Evolutionary conservation across 495 filamentous ascomycete species (phyloP).

Genomic region (Melanomma pulvis-pyrius): DNA sequence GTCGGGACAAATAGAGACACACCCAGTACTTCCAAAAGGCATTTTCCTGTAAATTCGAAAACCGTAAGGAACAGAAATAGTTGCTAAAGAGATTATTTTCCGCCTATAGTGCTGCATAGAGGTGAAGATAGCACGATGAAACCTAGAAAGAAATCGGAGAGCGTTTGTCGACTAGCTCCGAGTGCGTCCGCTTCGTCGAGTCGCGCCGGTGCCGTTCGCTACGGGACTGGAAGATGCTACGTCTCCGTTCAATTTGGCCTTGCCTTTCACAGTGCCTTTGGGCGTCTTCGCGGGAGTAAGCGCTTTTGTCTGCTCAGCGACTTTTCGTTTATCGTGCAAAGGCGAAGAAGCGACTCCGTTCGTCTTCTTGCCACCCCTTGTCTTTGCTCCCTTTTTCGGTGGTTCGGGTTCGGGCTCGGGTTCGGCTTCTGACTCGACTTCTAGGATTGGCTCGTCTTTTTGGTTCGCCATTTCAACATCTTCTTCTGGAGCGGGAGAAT

Average conservation of each 20-base stretch:
- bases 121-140: neutral
- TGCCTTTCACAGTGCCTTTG: slow-evolving; percentile 2
- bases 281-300: neutral
- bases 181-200: slow-evolving; percentile 10
- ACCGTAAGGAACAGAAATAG: too few relatives aligned
- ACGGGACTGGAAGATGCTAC: slow-evolving; percentile 8
- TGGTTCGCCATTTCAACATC: slow-evolving; percentile 20
- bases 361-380: neutral
- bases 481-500: neutral
- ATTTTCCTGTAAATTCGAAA: too few relatives aligned
- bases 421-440: slow-evolving; percentile 20
- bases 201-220: neutral
- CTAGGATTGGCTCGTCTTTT: slow-evolving; percentile 22
- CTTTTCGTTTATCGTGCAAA: neutral
- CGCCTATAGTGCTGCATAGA: neutral
- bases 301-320: neutral
- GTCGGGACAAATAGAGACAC: neutral
- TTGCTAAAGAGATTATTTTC: too few relatives aligned
- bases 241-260: slow-evolving; percentile 10
- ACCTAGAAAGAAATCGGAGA: neutral
- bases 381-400: neutral
- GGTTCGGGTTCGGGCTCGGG: slow-evolving; percentile 18
- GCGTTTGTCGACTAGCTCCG: neutral
- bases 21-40: neutral
- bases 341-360: neutral